A percentile compares a stretch with the other conserved stretches of the same genome.
Evolutionary conservation across 495 filamentous ascomycete species (phyloP).

Genomic region (Penicillium pulvis): DNA sequence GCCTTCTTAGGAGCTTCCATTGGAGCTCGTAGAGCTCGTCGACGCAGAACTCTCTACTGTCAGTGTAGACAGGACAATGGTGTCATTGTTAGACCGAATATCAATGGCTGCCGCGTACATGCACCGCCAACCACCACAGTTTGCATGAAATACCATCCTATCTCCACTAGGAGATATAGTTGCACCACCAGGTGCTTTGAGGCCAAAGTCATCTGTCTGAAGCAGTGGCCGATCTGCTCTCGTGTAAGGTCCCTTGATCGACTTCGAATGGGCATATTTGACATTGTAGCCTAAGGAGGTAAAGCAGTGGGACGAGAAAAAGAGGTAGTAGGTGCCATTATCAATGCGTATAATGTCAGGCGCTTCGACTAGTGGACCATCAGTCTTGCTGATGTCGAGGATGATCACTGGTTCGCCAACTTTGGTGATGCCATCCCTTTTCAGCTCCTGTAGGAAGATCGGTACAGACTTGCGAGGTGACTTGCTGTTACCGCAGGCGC

Average conservation of each 20-base stretch:
- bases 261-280: constrained; percentile 53
- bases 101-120: constrained; percentile 35
- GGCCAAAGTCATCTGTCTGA: constrained; percentile 40
- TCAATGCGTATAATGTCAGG: constrained; percentile 50
- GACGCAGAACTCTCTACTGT: constrained; percentile 2
- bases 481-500: constrained; percentile 54
- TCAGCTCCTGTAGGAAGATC: constrained; percentile 59
- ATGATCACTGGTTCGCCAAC: constrained; percentile 51
- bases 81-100: constrained; percentile 25
- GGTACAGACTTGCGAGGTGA: constrained; percentile 49
- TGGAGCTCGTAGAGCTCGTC: constrained; percentile 6
- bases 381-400: constrained; percentile 52
- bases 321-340: constrained; percentile 56
- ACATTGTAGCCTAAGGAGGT: constrained; percentile 53
- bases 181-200: constrained; percentile 55
- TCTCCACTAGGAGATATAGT: constrained; percentile 43
- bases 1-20: neutral
- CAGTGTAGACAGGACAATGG: constrained; percentile 18
- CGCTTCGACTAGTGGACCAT: constrained; percentile 63
- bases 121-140: constrained; percentile 40
- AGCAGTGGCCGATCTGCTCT: constrained; percentile 39
- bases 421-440: constrained; percentile 52
- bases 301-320: constrained; percentile 62
- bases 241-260: constrained; percentile 49
- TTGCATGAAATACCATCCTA: constrained; percentile 55